Evolutionary conservation across 352 stramenopile species (phyloP), one percentile per base, ranked within the genome.

Genomic region (Pythium scleroteichum): DNA sequence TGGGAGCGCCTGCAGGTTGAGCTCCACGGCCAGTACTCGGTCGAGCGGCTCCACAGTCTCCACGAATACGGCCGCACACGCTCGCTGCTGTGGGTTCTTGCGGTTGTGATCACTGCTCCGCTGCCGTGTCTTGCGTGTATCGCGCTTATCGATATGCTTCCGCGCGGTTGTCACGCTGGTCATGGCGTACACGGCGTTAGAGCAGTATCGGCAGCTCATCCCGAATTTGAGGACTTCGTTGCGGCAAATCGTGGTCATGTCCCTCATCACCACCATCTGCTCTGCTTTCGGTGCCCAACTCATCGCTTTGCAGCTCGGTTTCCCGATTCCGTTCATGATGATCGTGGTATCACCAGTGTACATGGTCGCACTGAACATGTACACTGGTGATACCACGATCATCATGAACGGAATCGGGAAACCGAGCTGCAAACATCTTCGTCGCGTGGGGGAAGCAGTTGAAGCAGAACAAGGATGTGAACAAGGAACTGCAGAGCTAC

Each of bases 281-380:
- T 32, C 46, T 3, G 23, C 24, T 13, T 38, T 49, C 16, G 44
- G 29, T 12, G 14, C 22, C 27, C 24, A 19, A 5, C 9, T 48
- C 13, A 16, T 54, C 23, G 44, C 55, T 2, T n/a, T 10, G 1
- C 38, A 23, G 14, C 19, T 63, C 16, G 55, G 44, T 9, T 55
- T 50, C 35, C 55, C 55, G 26, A 39, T 63, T 24, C 55, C 55
- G 16, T 63, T 63, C 38, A 19, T 48, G 22, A 54, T 79, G 1
- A 48, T 73, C 10, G 39, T 77, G 20, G 69, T 63, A 0, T 66
- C 64, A 7, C 46, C 54, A 0, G 62, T 72, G 29, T 69, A 64
- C 6, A 68, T 73, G 50, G 65, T 74, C 49, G 29, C 61, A 62
- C 38, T 22, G 75, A 29, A 49, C 50, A 73, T 68, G 6, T 64